Evolutionary conservation across 2,329 filamentous ascomycete genomes (phyloP).

Genomic region (Fusarium anguioides): DNA sequence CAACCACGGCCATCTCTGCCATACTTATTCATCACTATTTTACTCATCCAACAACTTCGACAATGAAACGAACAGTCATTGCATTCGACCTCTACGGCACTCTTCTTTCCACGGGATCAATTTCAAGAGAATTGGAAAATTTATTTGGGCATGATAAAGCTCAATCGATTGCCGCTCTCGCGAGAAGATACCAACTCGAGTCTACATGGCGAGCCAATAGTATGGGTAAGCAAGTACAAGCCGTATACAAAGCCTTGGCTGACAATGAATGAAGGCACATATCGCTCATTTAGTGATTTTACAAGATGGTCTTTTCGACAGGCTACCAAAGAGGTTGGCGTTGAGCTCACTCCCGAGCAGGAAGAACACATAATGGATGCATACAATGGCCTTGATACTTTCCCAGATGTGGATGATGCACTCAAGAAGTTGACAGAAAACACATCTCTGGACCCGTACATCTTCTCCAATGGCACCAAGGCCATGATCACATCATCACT

Average conservation of each 20-base stretch:
- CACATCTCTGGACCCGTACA: conserved; percentile 61
- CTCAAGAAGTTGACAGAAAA: conserved; percentile 60
- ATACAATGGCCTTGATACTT: conserved; percentile 73
- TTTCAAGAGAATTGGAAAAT: conserved; percentile 67
- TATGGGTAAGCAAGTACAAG: conserved; percentile 67
- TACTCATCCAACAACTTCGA: not conserved
- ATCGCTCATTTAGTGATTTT: conserved; percentile 65
- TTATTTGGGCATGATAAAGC: conserved; percentile 69
- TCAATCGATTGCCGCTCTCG: conserved; percentile 66
- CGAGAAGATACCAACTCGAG: conserved; percentile 78
- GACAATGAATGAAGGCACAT: conserved; percentile 56
- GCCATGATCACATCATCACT: conserved; percentile 72
- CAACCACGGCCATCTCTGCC: not conserved
- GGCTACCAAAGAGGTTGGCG: conserved; percentile 67
- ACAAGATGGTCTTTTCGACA: conserved; percentile 72
- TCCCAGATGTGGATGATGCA: conserved; percentile 69
- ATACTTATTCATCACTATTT: not conserved
- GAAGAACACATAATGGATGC: conserved; percentile 67
- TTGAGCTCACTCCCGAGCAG: conserved; percentile 57
- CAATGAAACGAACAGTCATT: conserved; percentile 59
- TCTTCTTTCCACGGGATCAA: conserved; percentile 76
- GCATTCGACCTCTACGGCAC: conserved; percentile 84
- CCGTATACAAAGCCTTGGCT: not conserved
- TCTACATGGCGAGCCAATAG: conserved; percentile 81
- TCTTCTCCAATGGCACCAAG: conserved; percentile 78